A percentile compares a stretch with the other conserved stretches of the same genome.
phyloP scores from a whole-genome alignment of 1,284 basidiomycete species.

The Golubevia sp. region DNA sequence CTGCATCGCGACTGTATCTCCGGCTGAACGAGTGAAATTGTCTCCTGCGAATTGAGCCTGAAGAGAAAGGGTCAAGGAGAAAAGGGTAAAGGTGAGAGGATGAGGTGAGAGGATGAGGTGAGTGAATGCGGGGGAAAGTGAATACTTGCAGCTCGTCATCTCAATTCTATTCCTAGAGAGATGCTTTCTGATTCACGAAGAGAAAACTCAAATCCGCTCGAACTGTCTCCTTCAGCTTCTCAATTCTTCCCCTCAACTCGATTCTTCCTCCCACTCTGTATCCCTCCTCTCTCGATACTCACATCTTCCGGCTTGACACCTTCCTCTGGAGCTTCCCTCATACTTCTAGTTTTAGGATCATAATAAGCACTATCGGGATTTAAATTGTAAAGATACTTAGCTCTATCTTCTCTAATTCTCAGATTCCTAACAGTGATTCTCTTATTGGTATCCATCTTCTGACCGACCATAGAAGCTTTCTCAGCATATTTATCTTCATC shows the following conservation, averaged over 20 bases:
- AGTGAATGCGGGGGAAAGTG: no score
- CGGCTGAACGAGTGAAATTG: constrained; percentile 45
- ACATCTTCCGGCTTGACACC: constrained; percentile 32
- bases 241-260: no score
- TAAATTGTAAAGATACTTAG: constrained; percentile 60
- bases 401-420: constrained; percentile 57
- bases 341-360: constrained; percentile 59
- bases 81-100: background rate
- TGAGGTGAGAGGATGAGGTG: no score
- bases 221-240: no score
- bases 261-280: background rate
- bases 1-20: constrained; percentile 32
- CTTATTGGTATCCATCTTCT: constrained; percentile 52
- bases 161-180: no score
- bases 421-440: constrained; percentile 58
- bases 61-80: background rate
- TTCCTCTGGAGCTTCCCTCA: constrained; percentile 56
- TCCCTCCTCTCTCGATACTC: background rate
- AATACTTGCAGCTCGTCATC: no score
- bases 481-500: constrained; percentile 61
- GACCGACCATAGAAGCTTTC: constrained; percentile 53
- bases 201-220: no score
- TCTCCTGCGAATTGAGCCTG: constrained; percentile 42
- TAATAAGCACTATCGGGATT: constrained; percentile 56
- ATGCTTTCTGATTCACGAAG: no score